Evolutionary conservation across 352 stramenopile genomes (phyloP).

Genomic region (Pythium graminicola): DNA sequence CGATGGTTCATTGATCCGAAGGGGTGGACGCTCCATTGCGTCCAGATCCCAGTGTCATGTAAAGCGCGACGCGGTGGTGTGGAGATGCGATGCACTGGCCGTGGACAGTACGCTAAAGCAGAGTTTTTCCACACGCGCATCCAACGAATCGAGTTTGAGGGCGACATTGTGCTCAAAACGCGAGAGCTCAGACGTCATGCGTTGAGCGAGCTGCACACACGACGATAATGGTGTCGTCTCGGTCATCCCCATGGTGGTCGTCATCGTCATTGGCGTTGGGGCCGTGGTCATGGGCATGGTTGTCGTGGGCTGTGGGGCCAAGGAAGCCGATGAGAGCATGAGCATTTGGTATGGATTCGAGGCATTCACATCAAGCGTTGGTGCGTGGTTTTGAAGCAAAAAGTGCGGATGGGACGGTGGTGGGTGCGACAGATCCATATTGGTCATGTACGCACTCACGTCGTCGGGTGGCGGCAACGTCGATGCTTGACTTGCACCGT

Average conservation of each 20-base stretch:
- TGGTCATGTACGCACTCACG: slow-evolving; percentile 32
- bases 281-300: background rate
- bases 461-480: slow-evolving; percentile 15
- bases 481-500: background rate
- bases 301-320: slow-evolving; percentile 2
- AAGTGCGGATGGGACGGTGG: slow-evolving; percentile 4
- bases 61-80: slow-evolving; percentile 11
- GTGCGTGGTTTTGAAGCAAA: slow-evolving; percentile 18
- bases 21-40: slow-evolving; percentile 13
- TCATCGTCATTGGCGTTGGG: background rate
- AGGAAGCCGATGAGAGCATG: slow-evolving; percentile 20
- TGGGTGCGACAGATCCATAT: slow-evolving; percentile 15
- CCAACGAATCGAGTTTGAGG: slow-evolving; percentile 54
- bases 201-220: slow-evolving; percentile 18
- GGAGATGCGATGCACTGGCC: background rate
- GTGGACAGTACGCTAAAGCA: slow-evolving; percentile 37
- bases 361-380: background rate
- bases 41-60: slow-evolving; percentile 16
- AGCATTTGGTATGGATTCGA: slow-evolving; percentile 26
- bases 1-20: too few species aligned
- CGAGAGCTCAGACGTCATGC: slow-evolving; percentile 30
- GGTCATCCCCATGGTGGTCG: background rate
- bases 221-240: slow-evolving; percentile 8
- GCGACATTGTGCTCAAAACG: slow-evolving; percentile 47
- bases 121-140: slow-evolving; percentile 55